A percentile compares a stretch with the other conserved stretches of the same genome.
Conservation (phyloP, 2,329 filamentous ascomycete genomes). For the Colletotrichum magnum region DNA sequence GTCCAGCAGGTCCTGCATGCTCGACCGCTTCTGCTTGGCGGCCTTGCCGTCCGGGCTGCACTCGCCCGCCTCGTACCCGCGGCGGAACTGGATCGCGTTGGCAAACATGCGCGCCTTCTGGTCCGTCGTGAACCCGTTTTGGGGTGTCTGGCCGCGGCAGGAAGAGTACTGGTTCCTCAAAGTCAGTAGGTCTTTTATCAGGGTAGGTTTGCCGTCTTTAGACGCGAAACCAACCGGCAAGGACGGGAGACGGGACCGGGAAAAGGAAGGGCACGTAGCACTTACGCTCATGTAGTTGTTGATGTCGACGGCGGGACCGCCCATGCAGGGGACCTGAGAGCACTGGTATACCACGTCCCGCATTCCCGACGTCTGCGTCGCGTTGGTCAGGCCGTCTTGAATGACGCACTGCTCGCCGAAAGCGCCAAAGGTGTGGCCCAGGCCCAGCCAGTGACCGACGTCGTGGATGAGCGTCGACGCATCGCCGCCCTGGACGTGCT, state of each 20-base stretch:
- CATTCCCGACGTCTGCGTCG: constrained; percentile 41
- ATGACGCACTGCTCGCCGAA: constrained; percentile 38
- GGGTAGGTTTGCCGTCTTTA: not conserved
- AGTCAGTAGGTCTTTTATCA: no score
- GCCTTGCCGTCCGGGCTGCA: constrained; percentile 39
- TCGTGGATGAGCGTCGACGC: constrained; percentile 48
- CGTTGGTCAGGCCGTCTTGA: constrained; percentile 41
- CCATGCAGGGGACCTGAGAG: constrained; percentile 38
- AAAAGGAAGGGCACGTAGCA: not conserved
- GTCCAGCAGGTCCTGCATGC: constrained; percentile 45
- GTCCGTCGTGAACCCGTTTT: constrained; percentile 44
- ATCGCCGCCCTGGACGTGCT: constrained; percentile 34
- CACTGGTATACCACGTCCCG: constrained; percentile 38
- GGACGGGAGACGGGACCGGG: not conserved
- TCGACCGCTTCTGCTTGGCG: constrained; percentile 38
- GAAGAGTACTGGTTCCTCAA: constrained; percentile 28
- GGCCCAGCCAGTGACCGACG: constrained; percentile 41
- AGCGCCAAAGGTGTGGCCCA: constrained; percentile 38
- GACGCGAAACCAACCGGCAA: not conserved
- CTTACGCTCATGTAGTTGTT: constrained; percentile 45
- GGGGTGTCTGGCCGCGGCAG: constrained; percentile 37
- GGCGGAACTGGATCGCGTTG: constrained; percentile 43
- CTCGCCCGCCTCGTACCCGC: constrained; percentile 42
- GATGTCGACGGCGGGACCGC: constrained; percentile 31
- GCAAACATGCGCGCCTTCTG: constrained; percentile 45